Evolutionary conservation across 2,329 filamentous ascomycete genomes (phyloP), one percentile per base, ranked within the genome.

Genomic region (Bertia moriformis): DNA sequence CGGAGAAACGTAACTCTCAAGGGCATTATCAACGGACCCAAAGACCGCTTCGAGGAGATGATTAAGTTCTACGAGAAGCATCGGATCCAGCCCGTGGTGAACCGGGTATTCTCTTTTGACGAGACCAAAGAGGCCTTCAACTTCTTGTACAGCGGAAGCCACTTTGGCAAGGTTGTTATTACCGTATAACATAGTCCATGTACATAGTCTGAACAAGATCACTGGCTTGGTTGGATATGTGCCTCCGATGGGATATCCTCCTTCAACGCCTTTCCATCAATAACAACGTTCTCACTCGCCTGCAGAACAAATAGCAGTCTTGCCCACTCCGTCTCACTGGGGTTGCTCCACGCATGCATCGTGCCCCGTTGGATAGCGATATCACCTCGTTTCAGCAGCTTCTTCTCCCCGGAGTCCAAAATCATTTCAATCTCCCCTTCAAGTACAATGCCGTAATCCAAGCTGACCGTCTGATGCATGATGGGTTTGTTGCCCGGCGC

Each of bases 81-180:
- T 41, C 39, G 50, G 43, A 65, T 71, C 30, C 56, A 51, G 38
- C 67, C 68, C 3, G 60, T 72, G 1, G 56, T 73, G 29, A 61
- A 66, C 46, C 57, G 51, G 45, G 57, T 61, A 3, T 72, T 71
- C 46, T 48, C 38, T 15, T 65, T 73, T 46, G 60, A 55, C 3
- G 51, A 70, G 49, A 60, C 59, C 13, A 57, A 54, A 39, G 59
- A 68, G 46, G 72, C 71, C 4, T 62, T 73, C 44, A 52, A 65
- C 44, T 71, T 71, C 46, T 55, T 74, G 51, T 65, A 53, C 47
- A 61, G 58, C 29, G 66, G 70, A 24, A 63, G 61, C 44, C 70
- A 75, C 46, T 71, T 76, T 49, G 71, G 72, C 18, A 77, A 77
- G 54, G 59, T 76, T 19, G 60, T 68, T 5, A 57, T 76, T 40